A percentile compares a stretch with the other conserved stretches of the same genome.
phyloP scores from a whole-genome alignment of 768 basidiomycete genomes.

The Collybia sordida region DNA sequence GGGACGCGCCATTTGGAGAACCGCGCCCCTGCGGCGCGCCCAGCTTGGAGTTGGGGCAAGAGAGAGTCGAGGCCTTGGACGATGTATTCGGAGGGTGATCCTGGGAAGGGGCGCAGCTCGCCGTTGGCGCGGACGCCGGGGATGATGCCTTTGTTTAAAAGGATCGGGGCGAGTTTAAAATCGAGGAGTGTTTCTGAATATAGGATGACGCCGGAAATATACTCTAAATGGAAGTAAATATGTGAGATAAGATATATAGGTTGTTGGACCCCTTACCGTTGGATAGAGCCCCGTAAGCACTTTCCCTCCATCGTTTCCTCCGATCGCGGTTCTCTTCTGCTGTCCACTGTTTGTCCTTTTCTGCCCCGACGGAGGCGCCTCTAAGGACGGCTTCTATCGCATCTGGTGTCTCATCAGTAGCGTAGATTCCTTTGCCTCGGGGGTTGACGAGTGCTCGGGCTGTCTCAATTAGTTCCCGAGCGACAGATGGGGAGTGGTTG shows the following conservation, averaged over 20 bases:
- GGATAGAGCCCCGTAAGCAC: slow-evolving; percentile 40
- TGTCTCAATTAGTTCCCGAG: slow-evolving; percentile 40
- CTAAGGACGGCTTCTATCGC: slow-evolving; percentile 37
- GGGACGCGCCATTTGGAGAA: slow-evolving; percentile 55
- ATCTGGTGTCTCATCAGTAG: slow-evolving; percentile 52
- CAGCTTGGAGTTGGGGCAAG: slow-evolving; percentile 39
- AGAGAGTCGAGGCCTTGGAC: slow-evolving; percentile 51
- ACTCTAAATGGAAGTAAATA: slow-evolving; percentile 27
- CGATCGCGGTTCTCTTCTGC: slow-evolving; percentile 37
- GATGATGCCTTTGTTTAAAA: slow-evolving; percentile 44
- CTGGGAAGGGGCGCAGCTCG: slow-evolving; percentile 44
- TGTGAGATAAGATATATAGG: neutral
- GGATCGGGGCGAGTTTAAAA: slow-evolving; percentile 45
- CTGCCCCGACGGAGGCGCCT: slow-evolving; percentile 29
- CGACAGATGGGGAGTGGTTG: slow-evolving; percentile 38
- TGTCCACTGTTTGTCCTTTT: slow-evolving; percentile 21
- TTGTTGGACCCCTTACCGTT: slow-evolving; percentile 29
- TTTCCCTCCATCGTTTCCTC: slow-evolving; percentile 43
- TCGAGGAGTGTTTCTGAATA: slow-evolving; percentile 47
- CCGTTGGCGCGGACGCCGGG: slow-evolving; percentile 51
- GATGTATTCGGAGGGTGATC: slow-evolving; percentile 43
- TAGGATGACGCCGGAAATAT: slow-evolving; percentile 54
- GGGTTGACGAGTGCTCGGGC: slow-evolving; percentile 46
- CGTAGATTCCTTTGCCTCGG: slow-evolving; percentile 51
- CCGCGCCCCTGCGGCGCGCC: slow-evolving; percentile 42